Percentiles rank a stretch among this genome's conserved stretches.
Conservation (phyloP, 2,329 filamentous ascomycete genomes). For the Acephala macrosclerotiorum region DNA sequence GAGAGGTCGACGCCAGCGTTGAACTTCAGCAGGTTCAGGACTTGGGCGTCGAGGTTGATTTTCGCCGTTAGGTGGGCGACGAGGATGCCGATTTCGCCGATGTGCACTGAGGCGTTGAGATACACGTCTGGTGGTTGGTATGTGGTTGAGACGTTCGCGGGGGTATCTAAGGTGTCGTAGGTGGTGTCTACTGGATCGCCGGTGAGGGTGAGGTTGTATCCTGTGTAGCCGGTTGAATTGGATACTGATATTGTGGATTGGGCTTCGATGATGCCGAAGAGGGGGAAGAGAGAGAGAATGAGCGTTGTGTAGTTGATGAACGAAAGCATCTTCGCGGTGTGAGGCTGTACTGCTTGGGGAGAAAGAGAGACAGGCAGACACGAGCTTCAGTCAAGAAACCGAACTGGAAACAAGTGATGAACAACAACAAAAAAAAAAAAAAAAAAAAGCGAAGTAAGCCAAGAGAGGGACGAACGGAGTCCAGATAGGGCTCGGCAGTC, state of each 20-base stretch:
- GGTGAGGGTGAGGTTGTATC: constrained; percentile 59
- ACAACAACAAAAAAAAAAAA: not conserved
- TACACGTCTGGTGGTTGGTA: constrained; percentile 62
- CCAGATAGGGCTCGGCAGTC: not conserved
- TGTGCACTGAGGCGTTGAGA: constrained; percentile 64
- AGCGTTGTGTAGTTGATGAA: not conserved
- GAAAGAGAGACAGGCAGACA: constrained; percentile 7
- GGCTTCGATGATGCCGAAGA: constrained; percentile 22
- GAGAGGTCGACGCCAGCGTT: constrained; percentile 66
- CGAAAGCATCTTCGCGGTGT: not conserved
- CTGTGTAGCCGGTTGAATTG: constrained; percentile 55
- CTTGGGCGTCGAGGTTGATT: constrained; percentile 65
- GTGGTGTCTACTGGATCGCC: constrained; percentile 58
- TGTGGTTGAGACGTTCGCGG: constrained; percentile 51
- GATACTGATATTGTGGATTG: constrained; percentile 13
- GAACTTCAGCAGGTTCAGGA: constrained; percentile 64
- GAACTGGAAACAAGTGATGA: not conserved
- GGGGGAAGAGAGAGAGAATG: constrained; percentile 6
- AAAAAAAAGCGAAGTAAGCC: not conserved
- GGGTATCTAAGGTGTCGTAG: constrained; percentile 61
- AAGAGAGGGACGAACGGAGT: not conserved
- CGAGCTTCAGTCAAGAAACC: constrained; percentile 7
- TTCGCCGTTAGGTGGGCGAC: constrained; percentile 67
- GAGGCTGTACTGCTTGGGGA: no score
- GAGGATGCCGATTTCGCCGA: constrained; percentile 64